These are phyloP conservation scores for Mariannaea sp. DNA, from an alignment of 2,329 filamentous ascomycete species.

Conservation along the genomic window DNA sequence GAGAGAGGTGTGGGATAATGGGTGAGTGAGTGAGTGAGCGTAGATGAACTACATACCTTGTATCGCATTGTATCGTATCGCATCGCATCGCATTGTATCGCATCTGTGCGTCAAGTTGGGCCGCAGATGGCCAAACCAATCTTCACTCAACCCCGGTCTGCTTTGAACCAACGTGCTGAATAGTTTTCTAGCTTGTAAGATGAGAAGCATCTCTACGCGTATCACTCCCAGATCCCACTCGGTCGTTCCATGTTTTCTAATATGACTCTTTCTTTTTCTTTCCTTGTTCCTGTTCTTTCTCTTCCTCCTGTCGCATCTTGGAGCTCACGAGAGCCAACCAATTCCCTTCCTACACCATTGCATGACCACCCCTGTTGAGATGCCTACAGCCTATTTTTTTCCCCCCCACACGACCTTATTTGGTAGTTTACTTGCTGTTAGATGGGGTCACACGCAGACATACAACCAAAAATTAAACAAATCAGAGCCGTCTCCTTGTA, in stretches of 20 bases:
- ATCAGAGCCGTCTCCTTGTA: background rate
- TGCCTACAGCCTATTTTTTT: too few species aligned
- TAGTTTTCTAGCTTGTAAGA: too few species aligned
- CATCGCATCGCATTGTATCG: too few species aligned
- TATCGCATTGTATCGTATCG: too few species aligned
- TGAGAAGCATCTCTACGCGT: too few species aligned
- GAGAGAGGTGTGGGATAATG: too few species aligned
- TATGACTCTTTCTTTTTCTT: constrained; percentile 5
- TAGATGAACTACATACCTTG: too few species aligned
- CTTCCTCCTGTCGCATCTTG: background rate
- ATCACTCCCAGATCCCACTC: too few species aligned
- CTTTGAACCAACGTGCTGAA: background rate
- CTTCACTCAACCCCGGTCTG: too few species aligned
- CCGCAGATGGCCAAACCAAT: background rate
- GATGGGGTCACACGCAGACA: constrained; percentile 13
- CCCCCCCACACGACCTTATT: constrained; percentile 12
- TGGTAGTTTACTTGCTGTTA: too few species aligned
- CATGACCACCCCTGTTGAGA: background rate
- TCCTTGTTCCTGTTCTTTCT: background rate
- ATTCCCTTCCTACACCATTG: background rate
- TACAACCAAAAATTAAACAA: too few species aligned
- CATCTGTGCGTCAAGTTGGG: background rate
- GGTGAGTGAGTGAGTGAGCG: too few species aligned
- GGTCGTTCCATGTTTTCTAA: constrained; percentile 6
- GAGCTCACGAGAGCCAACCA: constrained; percentile 13